Evolutionary conservation across 495 filamentous ascomycete genomes (phyloP).

Genomic region (Amphirosellinia nigrospora): DNA sequence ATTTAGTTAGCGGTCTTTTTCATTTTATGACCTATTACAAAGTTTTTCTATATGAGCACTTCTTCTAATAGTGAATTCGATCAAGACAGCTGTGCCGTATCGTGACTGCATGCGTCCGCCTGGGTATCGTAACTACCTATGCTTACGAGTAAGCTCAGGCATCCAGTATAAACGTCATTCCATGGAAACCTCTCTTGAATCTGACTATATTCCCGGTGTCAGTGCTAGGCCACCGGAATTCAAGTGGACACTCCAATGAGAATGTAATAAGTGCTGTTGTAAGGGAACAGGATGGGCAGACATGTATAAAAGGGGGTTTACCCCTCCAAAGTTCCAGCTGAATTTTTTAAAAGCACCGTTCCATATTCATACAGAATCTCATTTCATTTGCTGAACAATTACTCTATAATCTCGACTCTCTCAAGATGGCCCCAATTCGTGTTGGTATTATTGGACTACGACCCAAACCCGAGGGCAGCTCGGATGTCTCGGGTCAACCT

Average conservation of each 20-base stretch:
- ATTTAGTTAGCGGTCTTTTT: too few species aligned
- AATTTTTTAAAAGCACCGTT: neutral
- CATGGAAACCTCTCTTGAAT: neutral
- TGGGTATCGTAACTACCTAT: neutral
- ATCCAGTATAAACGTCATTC: neutral
- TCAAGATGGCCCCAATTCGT: constrained; percentile 15
- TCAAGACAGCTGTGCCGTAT: too few species aligned
- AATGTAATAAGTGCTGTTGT: neutral
- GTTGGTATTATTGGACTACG: constrained; percentile 15
- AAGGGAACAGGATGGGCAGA: neutral
- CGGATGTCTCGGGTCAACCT: too few species aligned
- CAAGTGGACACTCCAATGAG: neutral
- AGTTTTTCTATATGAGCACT: too few species aligned
- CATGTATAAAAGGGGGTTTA: neutral
- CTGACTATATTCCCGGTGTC: neutral
- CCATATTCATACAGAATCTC: neutral
- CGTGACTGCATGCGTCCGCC: neutral
- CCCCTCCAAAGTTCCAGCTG: neutral
- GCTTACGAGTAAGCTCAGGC: neutral
- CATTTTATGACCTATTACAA: too few species aligned
- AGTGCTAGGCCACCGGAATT: neutral
- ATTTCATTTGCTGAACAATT: neutral
- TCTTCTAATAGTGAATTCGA: too few species aligned
- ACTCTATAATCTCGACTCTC: neutral
- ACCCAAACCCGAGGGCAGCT: neutral